Conservation (phyloP, 805 yeast genomes). For the Candida sithepensis region DNA sequence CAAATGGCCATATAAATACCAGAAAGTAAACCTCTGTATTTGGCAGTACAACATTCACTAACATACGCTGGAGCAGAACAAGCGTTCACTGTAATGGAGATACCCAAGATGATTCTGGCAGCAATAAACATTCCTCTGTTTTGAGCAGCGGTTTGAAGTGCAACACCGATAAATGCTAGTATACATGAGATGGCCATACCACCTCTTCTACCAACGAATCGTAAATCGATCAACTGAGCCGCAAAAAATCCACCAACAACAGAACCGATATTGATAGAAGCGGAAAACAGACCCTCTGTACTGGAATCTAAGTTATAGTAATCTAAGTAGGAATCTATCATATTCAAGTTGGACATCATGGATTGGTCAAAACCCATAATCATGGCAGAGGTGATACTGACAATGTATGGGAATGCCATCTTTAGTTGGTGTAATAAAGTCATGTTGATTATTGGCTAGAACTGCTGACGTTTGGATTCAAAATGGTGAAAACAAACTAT, state of each 20-base stretch:
- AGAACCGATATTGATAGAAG: constrained; percentile 27
- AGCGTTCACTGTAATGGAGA: constrained; percentile 31
- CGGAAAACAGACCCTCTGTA: constrained; percentile 25
- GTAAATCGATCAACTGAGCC: constrained; percentile 20
- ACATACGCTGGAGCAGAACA: constrained; percentile 34
- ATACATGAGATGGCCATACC: constrained; percentile 26
- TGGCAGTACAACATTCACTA: constrained; percentile 32
- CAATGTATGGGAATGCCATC: constrained; percentile 1
- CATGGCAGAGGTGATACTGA: constrained; percentile 2
- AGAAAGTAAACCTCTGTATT: constrained; percentile 28
- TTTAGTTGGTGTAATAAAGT: neutral
- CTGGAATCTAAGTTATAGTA: constrained; percentile 22
- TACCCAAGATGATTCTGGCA: constrained; percentile 35
- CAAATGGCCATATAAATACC: constrained; percentile 29
- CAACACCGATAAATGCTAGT: constrained; percentile 32
- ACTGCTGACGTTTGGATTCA: neutral
- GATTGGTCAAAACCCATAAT: constrained; percentile 26
- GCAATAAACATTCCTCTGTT: constrained; percentile 35
- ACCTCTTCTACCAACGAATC: constrained; percentile 28
- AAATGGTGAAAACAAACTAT: neutral
- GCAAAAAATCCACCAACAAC: constrained; percentile 26
- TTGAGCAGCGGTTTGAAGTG: constrained; percentile 35
- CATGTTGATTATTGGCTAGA: neutral
- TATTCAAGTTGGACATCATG: constrained; percentile 26
- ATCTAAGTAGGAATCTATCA: constrained; percentile 22